Conservation (phyloP, 192 early-diverging fungal genomes). For the Podila verticillata region DNA sequence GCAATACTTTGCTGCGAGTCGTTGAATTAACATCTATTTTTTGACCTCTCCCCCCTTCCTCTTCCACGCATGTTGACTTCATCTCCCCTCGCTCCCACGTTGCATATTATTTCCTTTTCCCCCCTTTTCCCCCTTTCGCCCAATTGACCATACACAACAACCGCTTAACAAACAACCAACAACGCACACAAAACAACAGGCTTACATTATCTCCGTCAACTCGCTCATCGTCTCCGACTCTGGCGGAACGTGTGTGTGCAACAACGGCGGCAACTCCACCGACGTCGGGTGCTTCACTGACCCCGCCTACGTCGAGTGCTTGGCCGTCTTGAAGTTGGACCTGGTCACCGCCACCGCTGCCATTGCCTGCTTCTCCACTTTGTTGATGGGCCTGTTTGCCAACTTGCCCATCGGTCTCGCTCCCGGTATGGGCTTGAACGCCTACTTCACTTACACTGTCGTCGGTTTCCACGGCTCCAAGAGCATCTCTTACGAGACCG, state of each 20-base stretch:
- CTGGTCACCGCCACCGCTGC: conserved; percentile 79
- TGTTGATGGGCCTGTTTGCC: conserved; percentile 72
- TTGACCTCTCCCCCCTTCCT: too few relatives aligned
- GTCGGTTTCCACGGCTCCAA: conserved; percentile 81
- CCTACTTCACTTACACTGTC: conserved; percentile 85
- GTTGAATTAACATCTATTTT: too few relatives aligned
- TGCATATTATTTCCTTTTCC: too few relatives aligned
- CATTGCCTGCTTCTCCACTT: conserved; percentile 65
- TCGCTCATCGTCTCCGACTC: conserved; percentile 77
- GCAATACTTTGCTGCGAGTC: neutral
- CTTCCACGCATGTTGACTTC: too few relatives aligned
- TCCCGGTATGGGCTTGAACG: conserved; percentile 83
- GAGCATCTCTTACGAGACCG: conserved; percentile 71
- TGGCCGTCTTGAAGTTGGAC: conserved; percentile 68
- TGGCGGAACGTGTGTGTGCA: conserved; percentile 79
- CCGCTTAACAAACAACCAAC: neutral
- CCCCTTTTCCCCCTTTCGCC: neutral
- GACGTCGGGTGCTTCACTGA: conserved; percentile 64
- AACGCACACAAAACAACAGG: conserved; percentile 1
- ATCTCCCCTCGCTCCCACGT: too few relatives aligned
- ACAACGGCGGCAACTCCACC: conserved; percentile 9
- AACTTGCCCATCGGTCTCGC: conserved; percentile 84
- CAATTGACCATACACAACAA: neutral
- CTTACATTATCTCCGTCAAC: conserved; percentile 76
- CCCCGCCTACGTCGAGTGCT: conserved; percentile 64